Base-by-base conservation (phyloP, 768 basidiomycete species). In the Podaxis mareebaensis region DNA sequence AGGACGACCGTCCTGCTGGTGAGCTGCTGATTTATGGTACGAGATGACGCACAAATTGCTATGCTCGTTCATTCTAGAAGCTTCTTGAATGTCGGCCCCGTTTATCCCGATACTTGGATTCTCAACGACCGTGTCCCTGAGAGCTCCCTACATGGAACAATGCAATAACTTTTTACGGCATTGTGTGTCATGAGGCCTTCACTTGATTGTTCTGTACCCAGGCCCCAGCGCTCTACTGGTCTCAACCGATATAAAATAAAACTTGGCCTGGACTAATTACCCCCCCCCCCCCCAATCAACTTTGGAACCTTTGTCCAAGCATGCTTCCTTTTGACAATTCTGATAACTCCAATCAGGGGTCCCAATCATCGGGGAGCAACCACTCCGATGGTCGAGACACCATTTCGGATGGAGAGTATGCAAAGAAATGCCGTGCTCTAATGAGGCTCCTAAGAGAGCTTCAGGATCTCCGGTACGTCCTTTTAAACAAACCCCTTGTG, bases 391-490 rank as follows among this genome's bases (percentile, higher is more conserved):
- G 46, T 36, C 24, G 48, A 26, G 49, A 22, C 1, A 48, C 40
- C 6, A 24, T 55, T 12, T 55, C 44, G 11, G 22, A 33, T 22
- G 60, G 53, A 38, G 76, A 77, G 33, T 83, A 83, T 71, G 79
- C 80, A 0, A 72, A 70, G 10, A 75, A 63, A 39, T 76, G 81
- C 44, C 73, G 68, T 46, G 76, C 78, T 60, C 58, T 83, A 13
- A 77, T 83, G 69, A 69, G 73, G 17, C 67, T 84, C 3, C 67
- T 76, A 33, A 74, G 67, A 20, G 75, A 77, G 33, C 70, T 84
- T n/a, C 66, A 74, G 0, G 75, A 70, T 5, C 64, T 83, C 52
- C 83, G 83, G 83, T 71, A 69, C 36, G 70, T 30, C 13, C 8
- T 1, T 13, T 46, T 1, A 46, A 2, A 3, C 11, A 33, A 20